Conservation (phyloP, 352 stramenopile species). For the Globisporangium echinulatum region DNA sequence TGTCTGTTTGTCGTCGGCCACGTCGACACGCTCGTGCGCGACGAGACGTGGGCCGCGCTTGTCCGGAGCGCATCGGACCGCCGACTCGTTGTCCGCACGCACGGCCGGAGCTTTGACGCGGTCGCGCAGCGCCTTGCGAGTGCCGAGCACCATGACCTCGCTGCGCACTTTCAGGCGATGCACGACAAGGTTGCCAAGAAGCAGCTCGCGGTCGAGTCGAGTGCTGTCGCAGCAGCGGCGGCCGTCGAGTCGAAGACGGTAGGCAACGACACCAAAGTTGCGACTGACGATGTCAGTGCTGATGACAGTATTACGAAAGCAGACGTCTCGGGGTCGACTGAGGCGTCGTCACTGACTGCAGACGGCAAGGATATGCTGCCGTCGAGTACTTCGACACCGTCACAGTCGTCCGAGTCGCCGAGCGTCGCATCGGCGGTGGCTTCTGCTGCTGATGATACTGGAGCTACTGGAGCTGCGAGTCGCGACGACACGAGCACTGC, state of each 20-base stretch:
- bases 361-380: too few relatives aligned
- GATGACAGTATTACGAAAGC: background rate
- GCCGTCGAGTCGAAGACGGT: background rate
- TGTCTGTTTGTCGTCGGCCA: constrained; percentile 86
- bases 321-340: too few relatives aligned
- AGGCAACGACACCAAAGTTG: constrained; percentile 1
- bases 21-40: constrained; percentile 59
- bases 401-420: too few relatives aligned
- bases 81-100: constrained; percentile 53
- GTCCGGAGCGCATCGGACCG: constrained; percentile 66
- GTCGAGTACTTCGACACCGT: too few relatives aligned
- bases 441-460: too few relatives aligned
- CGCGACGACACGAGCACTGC: too few relatives aligned
- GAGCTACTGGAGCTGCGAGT: too few relatives aligned
- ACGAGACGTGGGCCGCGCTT: constrained; percentile 76
- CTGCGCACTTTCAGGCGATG: constrained; percentile 61
- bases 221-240: background rate
- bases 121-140: constrained; percentile 36
- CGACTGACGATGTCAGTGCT: background rate
- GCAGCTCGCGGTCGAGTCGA: constrained; percentile 2
- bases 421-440: too few relatives aligned
- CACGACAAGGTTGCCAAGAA: constrained; percentile 58
- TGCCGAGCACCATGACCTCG: constrained; percentile 30
- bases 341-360: too few relatives aligned
- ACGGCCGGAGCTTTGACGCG: constrained; percentile 29